Base-by-base conservation (phyloP, 257 asterid genomes). In the Lantana camara region DNA sequence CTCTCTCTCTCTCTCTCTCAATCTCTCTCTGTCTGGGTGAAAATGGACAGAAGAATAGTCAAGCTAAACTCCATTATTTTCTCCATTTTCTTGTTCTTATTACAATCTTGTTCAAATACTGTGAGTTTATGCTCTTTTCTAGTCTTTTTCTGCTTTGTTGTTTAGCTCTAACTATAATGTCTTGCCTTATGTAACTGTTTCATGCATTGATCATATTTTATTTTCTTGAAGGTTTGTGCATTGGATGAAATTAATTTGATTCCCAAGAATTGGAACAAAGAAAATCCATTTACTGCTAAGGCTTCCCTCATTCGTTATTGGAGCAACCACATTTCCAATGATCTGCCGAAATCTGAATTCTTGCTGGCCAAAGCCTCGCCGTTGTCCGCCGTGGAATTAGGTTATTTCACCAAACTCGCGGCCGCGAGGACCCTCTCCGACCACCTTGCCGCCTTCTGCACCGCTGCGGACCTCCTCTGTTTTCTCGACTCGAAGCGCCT, bases 341-440 rank as follows among this genome's bases (percentile, higher is more conserved):
- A 66, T n/a, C 69, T 44, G 66, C 79, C 90, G 4, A 82, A 46
- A 4, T 74, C 95, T 3, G 2, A 77, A 8, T 88, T 88, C 50
- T 74, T 88, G 1, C 80, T 91, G 29, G 81, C 91, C 37, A 91
- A 91, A 79, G 83, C 89, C 17, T 91, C 98, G 0, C 96, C 98
- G 1, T 72, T 91, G 29, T 76, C 96, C n/a, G 22, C 82, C n/a
- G 67, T 71, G 3, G 67, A 81, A 14, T 73, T 86, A 0, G 88
- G 94, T 0, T 78, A 82, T 46, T 91, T 67, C 81, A 42, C 85
- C 34, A 83, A 80, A 32, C 87, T 86, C 48, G 91, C 86, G 27
- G 19, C 90, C 44, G 67, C 74, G 3, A 77, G 81, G 11, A 19
- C 77, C 48, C 85, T 91, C 68, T 70, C 87, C 19, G 38, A 70